These are phyloP conservation scores for Fusarium sp. DNA, from an alignment of 2,329 filamentous ascomycete genomes.

Conservation along the genomic window DNA sequence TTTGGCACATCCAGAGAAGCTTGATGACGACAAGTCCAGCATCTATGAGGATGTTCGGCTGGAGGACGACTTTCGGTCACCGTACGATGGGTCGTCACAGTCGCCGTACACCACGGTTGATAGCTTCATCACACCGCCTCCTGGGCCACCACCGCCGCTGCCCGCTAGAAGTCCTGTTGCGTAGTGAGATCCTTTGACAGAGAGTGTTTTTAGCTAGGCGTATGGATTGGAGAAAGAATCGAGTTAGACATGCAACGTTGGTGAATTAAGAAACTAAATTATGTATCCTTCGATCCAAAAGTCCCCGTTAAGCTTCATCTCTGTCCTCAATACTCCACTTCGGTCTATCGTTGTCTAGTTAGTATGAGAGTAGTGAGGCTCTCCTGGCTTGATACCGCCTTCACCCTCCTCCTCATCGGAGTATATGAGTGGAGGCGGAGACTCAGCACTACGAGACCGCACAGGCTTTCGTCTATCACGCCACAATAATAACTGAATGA, in stretches of 20 bases:
- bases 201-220: background rate
- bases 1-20: background rate
- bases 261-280: background rate
- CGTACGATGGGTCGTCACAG: background rate
- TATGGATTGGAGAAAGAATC: background rate
- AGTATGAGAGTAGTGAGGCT: background rate
- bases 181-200: background rate
- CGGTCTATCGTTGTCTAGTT: background rate
- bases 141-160: slow-evolving; percentile 15
- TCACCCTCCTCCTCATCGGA: background rate
- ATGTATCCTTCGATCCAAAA: background rate
- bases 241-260: background rate
- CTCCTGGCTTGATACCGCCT: background rate
- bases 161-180: slow-evolving; percentile 10
- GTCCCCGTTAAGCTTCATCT: background rate
- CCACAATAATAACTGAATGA: background rate
- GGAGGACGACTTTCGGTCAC: background rate
- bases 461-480: background rate
- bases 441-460: background rate
- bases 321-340: too few relatives aligned
- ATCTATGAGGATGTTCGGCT: slow-evolving; percentile 24
- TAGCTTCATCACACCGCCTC: slow-evolving; percentile 3
- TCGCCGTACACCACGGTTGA: background rate
- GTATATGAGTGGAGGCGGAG: background rate
- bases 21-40: slow-evolving; percentile 6